A percentile compares a stretch with the other conserved stretches of the same genome.
Evolutionary conservation across 768 basidiomycete genomes (phyloP).

Genomic region (Steccherinum ochraceum): DNA sequence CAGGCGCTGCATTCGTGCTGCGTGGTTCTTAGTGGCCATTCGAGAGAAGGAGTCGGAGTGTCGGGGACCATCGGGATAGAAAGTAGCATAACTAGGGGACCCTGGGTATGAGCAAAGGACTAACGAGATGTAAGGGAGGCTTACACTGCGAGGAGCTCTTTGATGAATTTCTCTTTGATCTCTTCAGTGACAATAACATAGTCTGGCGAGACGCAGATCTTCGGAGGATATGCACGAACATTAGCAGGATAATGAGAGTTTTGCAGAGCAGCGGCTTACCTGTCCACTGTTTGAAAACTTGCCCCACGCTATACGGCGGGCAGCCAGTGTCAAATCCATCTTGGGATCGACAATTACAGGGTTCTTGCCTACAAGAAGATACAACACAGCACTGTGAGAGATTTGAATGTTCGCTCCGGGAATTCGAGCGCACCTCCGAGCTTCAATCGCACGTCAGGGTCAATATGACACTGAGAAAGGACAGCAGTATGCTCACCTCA

Average conservation of each 20-base stretch:
- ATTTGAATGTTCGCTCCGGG: background rate
- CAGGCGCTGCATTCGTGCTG: slow-evolving; percentile 51
- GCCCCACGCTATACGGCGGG: slow-evolving; percentile 75
- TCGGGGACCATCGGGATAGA: slow-evolving; percentile 43
- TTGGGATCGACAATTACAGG: slow-evolving; percentile 70
- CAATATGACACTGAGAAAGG: background rate
- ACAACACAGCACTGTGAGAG: background rate
- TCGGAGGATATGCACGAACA: slow-evolving; percentile 13
- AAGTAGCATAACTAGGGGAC: slow-evolving; percentile 16
- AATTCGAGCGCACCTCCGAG: slow-evolving; percentile 47
- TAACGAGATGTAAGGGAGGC: slow-evolving; percentile 11
- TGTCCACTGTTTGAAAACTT: slow-evolving; percentile 66
- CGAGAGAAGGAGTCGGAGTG: slow-evolving; percentile 40
- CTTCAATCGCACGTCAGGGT: slow-evolving; percentile 39
- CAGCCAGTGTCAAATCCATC: slow-evolving; percentile 58
- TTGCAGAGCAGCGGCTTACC: slow-evolving; percentile 14
- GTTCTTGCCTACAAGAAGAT: slow-evolving; percentile 42
- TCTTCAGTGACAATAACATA: slow-evolving; percentile 41
- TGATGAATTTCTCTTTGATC: slow-evolving; percentile 32
- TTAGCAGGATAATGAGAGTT: no score
- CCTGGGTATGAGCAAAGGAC: slow-evolving; percentile 15
- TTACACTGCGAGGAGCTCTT: slow-evolving; percentile 37
- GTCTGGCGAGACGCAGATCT: slow-evolving; percentile 66
- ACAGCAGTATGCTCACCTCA: slow-evolving; percentile 34
- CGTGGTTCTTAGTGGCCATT: slow-evolving; percentile 48